These are phyloP conservation scores for Colletotrichum graminicola DNA, from an alignment of 2,329 filamentous ascomycete genomes.

Conservation along the genomic window DNA sequence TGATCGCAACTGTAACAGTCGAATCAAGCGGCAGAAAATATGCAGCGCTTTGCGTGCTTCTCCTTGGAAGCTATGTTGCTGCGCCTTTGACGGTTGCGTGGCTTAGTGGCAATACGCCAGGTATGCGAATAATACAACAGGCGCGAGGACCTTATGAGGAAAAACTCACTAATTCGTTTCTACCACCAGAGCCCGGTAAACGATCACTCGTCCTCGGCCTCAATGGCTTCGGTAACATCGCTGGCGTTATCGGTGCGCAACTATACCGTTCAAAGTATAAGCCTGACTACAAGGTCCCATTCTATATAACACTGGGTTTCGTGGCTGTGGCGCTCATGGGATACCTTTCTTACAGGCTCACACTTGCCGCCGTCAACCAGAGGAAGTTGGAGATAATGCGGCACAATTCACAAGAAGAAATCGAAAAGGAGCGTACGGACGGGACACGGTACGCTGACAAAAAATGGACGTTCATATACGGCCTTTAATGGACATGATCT, in stretches of 20 bases:
- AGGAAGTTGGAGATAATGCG: constrained; percentile 42
- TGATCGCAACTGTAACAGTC: constrained; percentile 46
- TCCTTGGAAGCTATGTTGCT: constrained; percentile 50
- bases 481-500: constrained; percentile 42
- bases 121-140: background rate
- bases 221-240: constrained; percentile 52
- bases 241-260: constrained; percentile 49
- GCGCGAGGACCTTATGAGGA: background rate
- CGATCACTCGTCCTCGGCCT: constrained; percentile 50
- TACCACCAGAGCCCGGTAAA: constrained; percentile 47
- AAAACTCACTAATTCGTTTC: background rate
- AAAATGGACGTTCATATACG: constrained; percentile 49
- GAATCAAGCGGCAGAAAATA: constrained; percentile 44
- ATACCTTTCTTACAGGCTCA: constrained; percentile 49
- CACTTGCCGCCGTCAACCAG: constrained; percentile 47
- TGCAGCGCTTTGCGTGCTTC: constrained; percentile 48
- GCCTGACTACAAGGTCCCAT: constrained; percentile 49
- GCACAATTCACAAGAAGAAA: constrained; percentile 44
- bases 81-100: constrained; percentile 51
- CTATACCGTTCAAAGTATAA: constrained; percentile 49
- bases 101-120: constrained; percentile 50
- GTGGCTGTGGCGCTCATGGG: constrained; percentile 49
- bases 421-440: constrained; percentile 43
- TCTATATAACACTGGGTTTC: constrained; percentile 49
- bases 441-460: constrained; percentile 46